A percentile compares a stretch with the other conserved stretches of the same genome.
Conservation (phyloP, 108 stramenopile species). For the Craspedostauros australis region DNA sequence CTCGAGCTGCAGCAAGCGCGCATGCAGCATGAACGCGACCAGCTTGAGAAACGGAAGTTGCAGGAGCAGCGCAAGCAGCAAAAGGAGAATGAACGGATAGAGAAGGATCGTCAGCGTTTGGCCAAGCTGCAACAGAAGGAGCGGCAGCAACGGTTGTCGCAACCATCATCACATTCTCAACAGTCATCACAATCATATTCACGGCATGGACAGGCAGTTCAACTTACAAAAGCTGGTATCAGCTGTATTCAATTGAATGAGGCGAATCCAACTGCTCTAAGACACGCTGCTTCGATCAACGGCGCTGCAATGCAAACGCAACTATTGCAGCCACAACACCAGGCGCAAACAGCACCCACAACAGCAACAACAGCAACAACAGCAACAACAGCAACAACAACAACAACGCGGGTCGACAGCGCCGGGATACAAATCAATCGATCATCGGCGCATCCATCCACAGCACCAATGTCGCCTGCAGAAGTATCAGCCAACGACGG, state of each 20-base stretch:
- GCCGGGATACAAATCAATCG: too few species aligned
- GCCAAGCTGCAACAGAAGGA: neutral
- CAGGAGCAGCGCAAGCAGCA: neutral
- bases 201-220: too few species aligned
- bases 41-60: neutral
- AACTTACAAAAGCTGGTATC: too few species aligned
- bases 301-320: too few species aligned
- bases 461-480: neutral
- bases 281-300: too few species aligned
- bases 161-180: neutral
- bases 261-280: too few species aligned
- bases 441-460: neutral
- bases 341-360: neutral
- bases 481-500: neutral
- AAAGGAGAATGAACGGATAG: neutral
- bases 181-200: neutral
- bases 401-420: too few species aligned
- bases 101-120: neutral
- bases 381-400: neutral
- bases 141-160: neutral
- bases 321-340: slow-evolving; percentile 1
- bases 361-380: too few species aligned
- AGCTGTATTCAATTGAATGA: too few species aligned
- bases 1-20: neutral
- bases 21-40: neutral